Base-by-base conservation (phyloP, 2,329 filamentous ascomycete genomes). In the Fusarium brevicatenulatum region DNA sequence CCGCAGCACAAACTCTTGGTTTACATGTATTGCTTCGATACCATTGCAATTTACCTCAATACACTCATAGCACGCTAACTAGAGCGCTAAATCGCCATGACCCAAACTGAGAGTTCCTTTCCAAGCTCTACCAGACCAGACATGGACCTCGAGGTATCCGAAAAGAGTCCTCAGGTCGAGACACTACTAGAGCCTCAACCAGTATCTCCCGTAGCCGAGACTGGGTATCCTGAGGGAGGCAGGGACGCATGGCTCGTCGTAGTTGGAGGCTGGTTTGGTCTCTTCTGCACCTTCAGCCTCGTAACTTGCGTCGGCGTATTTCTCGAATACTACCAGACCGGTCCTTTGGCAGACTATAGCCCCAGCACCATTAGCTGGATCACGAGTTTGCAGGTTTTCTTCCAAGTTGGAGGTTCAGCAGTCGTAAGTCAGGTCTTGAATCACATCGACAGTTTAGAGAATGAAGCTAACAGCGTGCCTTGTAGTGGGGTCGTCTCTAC, bases 161-260 rank as follows among this genome's bases (percentile, higher is more conserved):
- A 57, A 4, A 34, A 40, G 2, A 4, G 5, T 3, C 25, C 25
- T 0, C 11, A 18, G 1, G 5, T 42, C 1, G 36, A 60, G 18
- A 4, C 36, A 5, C 9, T 16, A 4, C 11, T 34, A 7, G 12
- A 10, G 2, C 9, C n/a, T 10, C 13, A 28, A 23, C 5, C 3
- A 4, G 1, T 5, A 2, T 9, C 28, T 1, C 21, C 25, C 0
- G 1, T 9, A 1, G 15, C 1, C 0, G 52, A 36, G 2, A 16
- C 11, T 2, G 44, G 44, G 2, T 64, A 63, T 2, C 44, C 61
- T 0, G 56, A 64, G 5, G 61, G 61, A 0, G 56, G 56, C 0
- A 16, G 15, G 5, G 56, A 63, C 10, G 61, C 61, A 25, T 64
- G 61, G 61, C 57, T 64, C 1, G 61, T 63, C 3, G 57, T 64